These are phyloP conservation scores for Lactifluus echinatus DNA, from an alignment of 768 basidiomycete species.

Conservation along the genomic window DNA sequence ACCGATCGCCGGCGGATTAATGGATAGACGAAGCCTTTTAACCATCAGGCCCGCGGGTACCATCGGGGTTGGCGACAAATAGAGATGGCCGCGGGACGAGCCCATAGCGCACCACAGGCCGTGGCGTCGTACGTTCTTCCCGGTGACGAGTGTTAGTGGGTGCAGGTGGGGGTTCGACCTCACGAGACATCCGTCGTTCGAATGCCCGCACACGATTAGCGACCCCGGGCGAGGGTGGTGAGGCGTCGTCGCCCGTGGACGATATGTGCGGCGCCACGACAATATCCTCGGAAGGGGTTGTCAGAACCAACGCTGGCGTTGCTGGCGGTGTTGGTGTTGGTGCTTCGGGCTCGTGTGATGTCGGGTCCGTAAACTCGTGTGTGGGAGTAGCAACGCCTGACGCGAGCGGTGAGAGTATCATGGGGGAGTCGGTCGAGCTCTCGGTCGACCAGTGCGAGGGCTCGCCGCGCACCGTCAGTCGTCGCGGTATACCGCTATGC, in stretches of 20 bases:
- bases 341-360: neutral
- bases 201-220: conserved; percentile 46
- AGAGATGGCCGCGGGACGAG: conserved; percentile 54
- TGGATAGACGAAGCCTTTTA: too few species aligned
- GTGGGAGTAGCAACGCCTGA: neutral
- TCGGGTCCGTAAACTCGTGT: neutral
- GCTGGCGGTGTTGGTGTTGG: neutral
- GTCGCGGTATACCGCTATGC: neutral
- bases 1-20: neutral
- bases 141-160: conserved; percentile 37
- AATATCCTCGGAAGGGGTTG: neutral
- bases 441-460: conserved; percentile 5
- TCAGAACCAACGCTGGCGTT: neutral
- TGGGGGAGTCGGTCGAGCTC: neutral
- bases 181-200: conserved; percentile 51
- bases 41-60: conserved; percentile 18
- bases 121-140: conserved; percentile 27
- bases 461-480: conserved; percentile 4
- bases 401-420: neutral
- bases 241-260: neutral
- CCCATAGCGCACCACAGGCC: conserved; percentile 47
- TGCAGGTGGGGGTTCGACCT: conserved; percentile 30
- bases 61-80: conserved; percentile 69
- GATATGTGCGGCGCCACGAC: neutral
- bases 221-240: conserved; percentile 27